Evolutionary conservation across 2,329 filamentous ascomycete species (phyloP), one percentile per base, ranked within the genome.

Genomic region (Colletotrichum sp.): DNA sequence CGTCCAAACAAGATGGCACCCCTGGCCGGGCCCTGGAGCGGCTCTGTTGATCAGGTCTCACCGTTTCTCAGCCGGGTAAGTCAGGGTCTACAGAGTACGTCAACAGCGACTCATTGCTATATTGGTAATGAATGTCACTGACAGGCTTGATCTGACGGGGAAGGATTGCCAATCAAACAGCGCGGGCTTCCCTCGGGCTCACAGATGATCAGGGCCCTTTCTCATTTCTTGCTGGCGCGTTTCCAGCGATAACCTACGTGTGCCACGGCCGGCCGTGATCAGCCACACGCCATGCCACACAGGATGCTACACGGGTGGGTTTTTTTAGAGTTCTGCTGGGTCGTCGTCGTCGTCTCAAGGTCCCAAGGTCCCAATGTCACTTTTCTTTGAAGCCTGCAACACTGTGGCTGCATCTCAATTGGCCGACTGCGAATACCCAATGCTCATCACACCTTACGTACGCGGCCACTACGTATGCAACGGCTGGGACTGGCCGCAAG

Each of bases 31-130:
- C 68, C 64, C 64, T 73, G 64, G 49, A 69, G 71, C 65, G 72
- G 75, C 67, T 75, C 66, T 76, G 75, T 66, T 71, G 75, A 76
- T 75, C 75, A 66, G 75, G 71, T 71, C 72, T 75, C 55, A 68
- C 71, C 75, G 75, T 76, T 71, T 71, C 49, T 16, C 57, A 71
- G 57, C 63, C n/a, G 52, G 70, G 28, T 18, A 72, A 44, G 64
- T 44, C 69, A 69, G 73, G 73, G 57, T 69, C 64, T 59, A 64
- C 39, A 44, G 9, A 44, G 39, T 44, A 44, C 21, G 21, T 63
- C 39, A 24, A 67, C 44, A 44, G 57, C 69, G 13, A 76, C 57
- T 65, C 73, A 49, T 73, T 73, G 15, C 70, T 65, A 36, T 73
- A 34, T 65, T 69, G 57, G 64, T 65, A 49, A 30, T 65, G 44